A percentile compares a stretch with the other conserved stretches of the same genome.
phyloP scores from a whole-genome alignment of 768 basidiomycete genomes.

The Tylopilus balloui region DNA sequence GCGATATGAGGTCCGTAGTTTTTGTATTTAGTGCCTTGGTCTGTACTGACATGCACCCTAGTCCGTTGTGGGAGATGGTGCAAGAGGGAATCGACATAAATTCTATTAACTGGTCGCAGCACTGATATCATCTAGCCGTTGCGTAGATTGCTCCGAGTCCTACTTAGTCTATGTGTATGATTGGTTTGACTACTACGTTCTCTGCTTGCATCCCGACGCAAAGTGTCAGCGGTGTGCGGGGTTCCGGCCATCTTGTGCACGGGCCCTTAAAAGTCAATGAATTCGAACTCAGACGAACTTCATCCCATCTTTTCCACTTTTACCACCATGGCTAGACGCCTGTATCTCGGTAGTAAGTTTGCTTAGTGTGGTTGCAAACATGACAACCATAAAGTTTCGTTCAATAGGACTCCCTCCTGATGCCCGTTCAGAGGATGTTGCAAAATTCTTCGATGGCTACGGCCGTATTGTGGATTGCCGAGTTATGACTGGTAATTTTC shows the following conservation, averaged over 20 bases:
- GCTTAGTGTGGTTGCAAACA: slow-evolving; percentile 3
- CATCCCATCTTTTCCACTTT: slow-evolving; percentile 27
- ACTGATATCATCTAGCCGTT: slow-evolving; percentile 27
- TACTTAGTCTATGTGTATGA: slow-evolving; percentile 12
- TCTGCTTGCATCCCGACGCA: neutral
- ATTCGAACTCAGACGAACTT: slow-evolving; percentile 32
- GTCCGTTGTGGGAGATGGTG: slow-evolving; percentile 99
- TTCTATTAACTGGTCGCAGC: slow-evolving; percentile 88
- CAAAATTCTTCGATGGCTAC: slow-evolving; percentile 87
- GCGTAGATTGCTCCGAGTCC: slow-evolving; percentile 9
- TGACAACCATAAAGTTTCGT: neutral
- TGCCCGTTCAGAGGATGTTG: slow-evolving; percentile 77
- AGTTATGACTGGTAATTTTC: slow-evolving; percentile 84
- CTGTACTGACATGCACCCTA: slow-evolving; percentile 27
- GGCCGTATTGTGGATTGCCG: slow-evolving; percentile 87
- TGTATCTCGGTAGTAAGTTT: slow-evolving; percentile 77
- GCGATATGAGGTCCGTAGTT: slow-evolving; percentile 81
- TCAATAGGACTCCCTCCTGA: slow-evolving; percentile 73
- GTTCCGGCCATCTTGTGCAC: slow-evolving; percentile 21
- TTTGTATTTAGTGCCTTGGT: neutral
- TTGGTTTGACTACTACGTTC: slow-evolving; percentile 2
- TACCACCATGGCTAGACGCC: slow-evolving; percentile 70
- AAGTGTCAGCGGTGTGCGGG: slow-evolving; percentile 14
- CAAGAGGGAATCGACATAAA: slow-evolving; percentile 97
- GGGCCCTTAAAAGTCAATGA: slow-evolving; percentile 28